Percentiles rank a stretch among this genome's conserved stretches.
phyloP scores from a whole-genome alignment of 176 grass and related monocot species.

The Ampelocalamus luodianensis region DNA sequence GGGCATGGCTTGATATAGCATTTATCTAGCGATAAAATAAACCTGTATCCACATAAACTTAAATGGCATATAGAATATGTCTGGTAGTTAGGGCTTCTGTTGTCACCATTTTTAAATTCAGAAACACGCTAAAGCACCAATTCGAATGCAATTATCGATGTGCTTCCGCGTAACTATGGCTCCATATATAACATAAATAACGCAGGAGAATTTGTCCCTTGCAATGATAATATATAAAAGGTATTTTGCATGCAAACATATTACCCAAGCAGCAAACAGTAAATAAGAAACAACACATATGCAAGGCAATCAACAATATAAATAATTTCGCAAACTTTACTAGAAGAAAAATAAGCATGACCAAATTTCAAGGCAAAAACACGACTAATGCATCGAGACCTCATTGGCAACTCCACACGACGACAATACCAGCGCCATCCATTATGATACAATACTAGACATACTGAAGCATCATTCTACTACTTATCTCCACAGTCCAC shows the following conservation, averaged over 20 bases:
- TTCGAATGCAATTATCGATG: too few relatives aligned
- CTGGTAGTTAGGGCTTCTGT: too few relatives aligned
- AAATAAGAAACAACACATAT: not conserved
- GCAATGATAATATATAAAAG: not conserved
- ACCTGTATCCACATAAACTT: too few relatives aligned
- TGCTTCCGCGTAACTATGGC: too few relatives aligned
- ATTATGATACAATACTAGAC: conserved; percentile 17
- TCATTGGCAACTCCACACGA: not conserved
- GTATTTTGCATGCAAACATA: not conserved
- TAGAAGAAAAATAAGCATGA: not conserved
- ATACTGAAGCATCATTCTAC: conserved; percentile 4
- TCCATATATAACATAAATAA: too few relatives aligned
- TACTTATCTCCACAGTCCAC: conserved; percentile 37
- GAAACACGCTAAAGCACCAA: too few relatives aligned
- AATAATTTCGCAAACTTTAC: not conserved
- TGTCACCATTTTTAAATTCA: too few relatives aligned
- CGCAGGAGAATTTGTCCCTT: not conserved
- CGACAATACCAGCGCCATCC: not conserved
- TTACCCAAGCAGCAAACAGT: not conserved
- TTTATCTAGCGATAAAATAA: too few relatives aligned
- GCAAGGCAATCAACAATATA: not conserved
- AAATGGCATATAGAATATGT: too few relatives aligned
- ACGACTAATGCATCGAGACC: not conserved
- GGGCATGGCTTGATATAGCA: too few relatives aligned
- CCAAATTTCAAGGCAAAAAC: conserved; percentile 18